Evolutionary conservation across 805 yeast genomes (phyloP).

Genomic region (Cyberlindnera americana): DNA sequence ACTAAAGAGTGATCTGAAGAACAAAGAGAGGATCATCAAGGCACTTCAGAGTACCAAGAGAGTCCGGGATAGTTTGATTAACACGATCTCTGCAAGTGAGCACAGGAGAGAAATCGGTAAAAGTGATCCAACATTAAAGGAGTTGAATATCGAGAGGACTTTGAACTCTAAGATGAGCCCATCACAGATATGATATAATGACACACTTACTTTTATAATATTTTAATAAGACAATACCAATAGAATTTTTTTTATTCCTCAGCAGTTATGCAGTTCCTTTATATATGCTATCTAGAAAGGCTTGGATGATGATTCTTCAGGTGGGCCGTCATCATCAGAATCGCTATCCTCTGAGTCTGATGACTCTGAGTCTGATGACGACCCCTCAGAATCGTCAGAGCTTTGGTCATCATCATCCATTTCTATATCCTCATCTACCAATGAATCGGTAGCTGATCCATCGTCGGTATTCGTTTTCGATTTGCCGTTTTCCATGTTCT

Average conservation of each 20-base stretch:
- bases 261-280: not conserved
- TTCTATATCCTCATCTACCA: not conserved
- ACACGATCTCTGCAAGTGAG: conserved; percentile 22
- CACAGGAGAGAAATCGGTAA: conserved; percentile 22
- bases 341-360: too few relatives aligned
- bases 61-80: conserved; percentile 41
- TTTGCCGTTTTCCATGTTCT: not conserved
- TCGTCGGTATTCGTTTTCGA: not conserved
- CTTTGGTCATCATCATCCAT: conserved; percentile 10
- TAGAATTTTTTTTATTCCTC: too few relatives aligned
- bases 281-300: not conserved
- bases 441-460: not conserved
- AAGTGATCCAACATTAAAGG: conserved; percentile 18
- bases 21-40: conserved; percentile 75
- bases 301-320: conserved; percentile 15
- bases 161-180: conserved; percentile 5
- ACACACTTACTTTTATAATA: too few relatives aligned
- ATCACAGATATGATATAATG: conserved; percentile 8
- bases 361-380: too few relatives aligned
- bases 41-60: conserved; percentile 66
- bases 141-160: conserved; percentile 20
- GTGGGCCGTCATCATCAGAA: conserved; percentile 9
- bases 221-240: too few relatives aligned
- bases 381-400: too few relatives aligned
- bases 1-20: conserved; percentile 55